These are phyloP conservation scores for Penicillium odoratum DNA, from an alignment of 495 filamentous ascomycete species.

Conservation along the genomic window DNA sequence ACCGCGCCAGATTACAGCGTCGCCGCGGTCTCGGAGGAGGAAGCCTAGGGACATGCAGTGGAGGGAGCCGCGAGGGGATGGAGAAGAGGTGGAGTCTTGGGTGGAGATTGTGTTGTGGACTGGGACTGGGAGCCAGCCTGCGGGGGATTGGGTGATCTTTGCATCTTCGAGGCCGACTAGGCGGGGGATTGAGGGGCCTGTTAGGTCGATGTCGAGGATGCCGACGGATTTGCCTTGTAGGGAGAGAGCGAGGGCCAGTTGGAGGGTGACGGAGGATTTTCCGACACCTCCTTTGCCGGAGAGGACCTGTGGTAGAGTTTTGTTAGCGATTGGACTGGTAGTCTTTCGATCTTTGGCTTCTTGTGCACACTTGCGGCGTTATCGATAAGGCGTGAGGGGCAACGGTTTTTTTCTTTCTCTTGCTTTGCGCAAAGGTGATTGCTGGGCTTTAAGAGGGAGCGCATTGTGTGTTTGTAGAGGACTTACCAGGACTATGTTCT, in stretches of 20 bases:
- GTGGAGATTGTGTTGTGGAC: slow-evolving; percentile 58
- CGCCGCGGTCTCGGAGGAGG: slow-evolving; percentile 75
- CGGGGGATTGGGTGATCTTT: slow-evolving; percentile 85
- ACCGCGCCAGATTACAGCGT: slow-evolving; percentile 95
- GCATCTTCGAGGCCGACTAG: slow-evolving; percentile 85
- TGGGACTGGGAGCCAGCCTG: slow-evolving; percentile 85
- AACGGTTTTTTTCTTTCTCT: slow-evolving; percentile 4
- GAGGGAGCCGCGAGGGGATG: slow-evolving; percentile 56
- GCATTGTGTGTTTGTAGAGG: not conserved
- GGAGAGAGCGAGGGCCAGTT: slow-evolving; percentile 87
- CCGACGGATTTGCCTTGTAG: slow-evolving; percentile 83
- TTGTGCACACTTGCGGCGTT: slow-evolving; percentile 23
- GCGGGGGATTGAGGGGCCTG: slow-evolving; percentile 92
- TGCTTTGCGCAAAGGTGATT: not conserved
- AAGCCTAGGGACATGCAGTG: slow-evolving; percentile 94
- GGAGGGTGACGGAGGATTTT: slow-evolving; percentile 94
- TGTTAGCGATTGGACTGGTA: slow-evolving; percentile 2
- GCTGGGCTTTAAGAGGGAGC: not conserved
- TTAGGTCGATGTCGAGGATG: slow-evolving; percentile 94
- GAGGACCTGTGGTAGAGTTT: slow-evolving; percentile 54
- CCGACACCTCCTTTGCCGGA: slow-evolving; percentile 98
- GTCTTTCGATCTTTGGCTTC: not conserved
- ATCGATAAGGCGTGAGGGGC: slow-evolving; percentile 47
- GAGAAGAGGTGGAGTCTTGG: slow-evolving; percentile 11
- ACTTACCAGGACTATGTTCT: slow-evolving; percentile 54